A percentile compares a stretch with the other conserved stretches of the same genome.
phyloP scores from a whole-genome alignment of 441 rosid genomes.

The Viola pubescens region DNA sequence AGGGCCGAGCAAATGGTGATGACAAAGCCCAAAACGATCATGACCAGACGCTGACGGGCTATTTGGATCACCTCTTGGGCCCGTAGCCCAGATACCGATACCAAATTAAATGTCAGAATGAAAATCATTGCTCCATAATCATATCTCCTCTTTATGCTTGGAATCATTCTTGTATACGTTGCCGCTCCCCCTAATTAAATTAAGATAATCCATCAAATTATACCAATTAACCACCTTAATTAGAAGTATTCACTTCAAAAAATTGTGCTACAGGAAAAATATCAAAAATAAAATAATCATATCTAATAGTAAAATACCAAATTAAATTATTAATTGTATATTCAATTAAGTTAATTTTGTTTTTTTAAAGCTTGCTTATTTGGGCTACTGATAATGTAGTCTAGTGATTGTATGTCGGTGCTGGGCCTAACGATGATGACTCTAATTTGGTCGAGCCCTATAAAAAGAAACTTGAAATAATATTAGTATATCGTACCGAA shows the following conservation, averaged over 20 bases:
- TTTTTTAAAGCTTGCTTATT: background rate
- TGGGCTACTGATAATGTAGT: too few species aligned
- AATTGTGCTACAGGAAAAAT: too few species aligned
- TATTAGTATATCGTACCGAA: constrained; percentile 36
- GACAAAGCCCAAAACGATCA: constrained; percentile 49
- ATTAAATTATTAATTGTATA: too few species aligned
- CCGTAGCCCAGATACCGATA: constrained; percentile 54
- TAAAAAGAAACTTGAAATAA: too few species aligned
- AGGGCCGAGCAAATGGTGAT: constrained; percentile 53
- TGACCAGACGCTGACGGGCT: constrained; percentile 51
- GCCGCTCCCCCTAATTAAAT: constrained; percentile 41
- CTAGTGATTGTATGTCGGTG: too few species aligned
- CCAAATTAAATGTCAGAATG: constrained; percentile 71
- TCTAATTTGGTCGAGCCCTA: background rate
- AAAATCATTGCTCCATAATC: constrained; percentile 77
- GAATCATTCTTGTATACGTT: constrained; percentile 49
- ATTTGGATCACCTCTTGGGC: constrained; percentile 29
- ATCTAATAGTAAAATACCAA: too few species aligned
- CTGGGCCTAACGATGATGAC: too few species aligned
- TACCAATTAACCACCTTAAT: background rate
- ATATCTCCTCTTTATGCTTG: constrained; percentile 44
- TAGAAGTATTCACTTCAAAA: background rate
- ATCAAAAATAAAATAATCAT: too few species aligned
- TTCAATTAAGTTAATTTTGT: background rate
- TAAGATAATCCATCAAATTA: background rate